Evolutionary conservation across 179 eudicot genomes (phyloP).

Genomic region (Pouteria campechiana): DNA sequence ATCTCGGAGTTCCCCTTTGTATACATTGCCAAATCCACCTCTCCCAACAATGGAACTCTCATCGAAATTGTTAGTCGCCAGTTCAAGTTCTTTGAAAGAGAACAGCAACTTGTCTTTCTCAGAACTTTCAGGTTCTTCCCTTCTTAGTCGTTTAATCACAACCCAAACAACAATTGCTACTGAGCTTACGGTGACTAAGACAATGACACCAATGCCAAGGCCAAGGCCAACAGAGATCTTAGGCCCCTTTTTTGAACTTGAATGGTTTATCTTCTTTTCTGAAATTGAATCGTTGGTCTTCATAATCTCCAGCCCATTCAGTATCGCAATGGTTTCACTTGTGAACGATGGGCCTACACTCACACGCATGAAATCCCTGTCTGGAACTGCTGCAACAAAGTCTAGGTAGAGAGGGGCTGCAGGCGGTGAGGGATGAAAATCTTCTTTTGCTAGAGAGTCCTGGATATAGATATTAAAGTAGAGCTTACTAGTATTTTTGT

Average conservation of each 20-base stretch:
- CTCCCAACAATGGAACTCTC: constrained; percentile 47
- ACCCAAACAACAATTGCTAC: no score
- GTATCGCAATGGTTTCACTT: constrained; percentile 45
- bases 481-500: constrained; percentile 44
- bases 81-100: constrained; percentile 57
- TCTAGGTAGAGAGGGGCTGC: constrained; percentile 36
- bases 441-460: constrained; percentile 44
- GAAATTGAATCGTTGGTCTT: no score
- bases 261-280: constrained; percentile 25
- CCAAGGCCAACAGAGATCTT: no score
- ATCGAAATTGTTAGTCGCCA: constrained; percentile 61
- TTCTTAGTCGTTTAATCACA: no score
- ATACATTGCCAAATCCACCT: constrained; percentile 88
- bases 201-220: no score
- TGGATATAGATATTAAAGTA: constrained; percentile 63
- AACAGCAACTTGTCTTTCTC: constrained; percentile 38
- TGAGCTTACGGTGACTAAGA: no score
- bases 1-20: constrained; percentile 53
- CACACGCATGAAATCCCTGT: constrained; percentile 37
- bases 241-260: background rate
- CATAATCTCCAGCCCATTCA: constrained; percentile 84
- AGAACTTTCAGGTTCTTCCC: constrained; percentile 21
- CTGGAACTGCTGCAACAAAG: constrained; percentile 37
- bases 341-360: constrained; percentile 67
- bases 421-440: constrained; percentile 49